Evolutionary conservation across 192 early-diverging fungal genomes (phyloP).

Genomic region (Coemansia sp.): DNA sequence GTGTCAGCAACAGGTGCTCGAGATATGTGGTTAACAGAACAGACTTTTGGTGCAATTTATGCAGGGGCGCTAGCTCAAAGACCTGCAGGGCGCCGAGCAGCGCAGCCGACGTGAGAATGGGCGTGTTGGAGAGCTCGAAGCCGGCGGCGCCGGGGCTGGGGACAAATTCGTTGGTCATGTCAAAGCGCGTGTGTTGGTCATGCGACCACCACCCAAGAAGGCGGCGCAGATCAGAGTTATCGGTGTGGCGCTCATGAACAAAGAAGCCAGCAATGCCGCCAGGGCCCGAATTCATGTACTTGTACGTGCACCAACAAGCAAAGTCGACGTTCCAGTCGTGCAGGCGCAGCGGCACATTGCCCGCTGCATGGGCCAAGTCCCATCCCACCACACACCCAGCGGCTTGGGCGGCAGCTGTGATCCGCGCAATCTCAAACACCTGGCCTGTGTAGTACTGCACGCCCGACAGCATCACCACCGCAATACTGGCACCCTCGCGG

Average conservation of each 20-base stretch:
- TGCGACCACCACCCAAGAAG: constrained; percentile 95
- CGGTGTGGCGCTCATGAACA: constrained; percentile 81
- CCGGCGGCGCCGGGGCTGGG: constrained; percentile 79
- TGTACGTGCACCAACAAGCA: constrained; percentile 99
- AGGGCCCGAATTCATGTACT: constrained; percentile 97
- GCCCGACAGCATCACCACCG: constrained; percentile 85
- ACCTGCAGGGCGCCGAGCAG: constrained; percentile 79
- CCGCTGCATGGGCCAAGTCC: constrained; percentile 94
- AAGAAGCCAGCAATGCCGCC: constrained; percentile 92
- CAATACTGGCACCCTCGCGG: constrained; percentile 71
- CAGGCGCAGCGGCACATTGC: constrained; percentile 84
- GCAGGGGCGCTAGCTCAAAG: constrained; percentile 72
- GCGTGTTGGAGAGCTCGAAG: constrained; percentile 89
- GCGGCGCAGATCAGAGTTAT: constrained; percentile 58
- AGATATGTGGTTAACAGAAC: constrained; percentile 81
- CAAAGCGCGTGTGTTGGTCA: constrained; percentile 77
- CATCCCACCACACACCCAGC: constrained; percentile 88
- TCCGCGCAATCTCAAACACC: constrained; percentile 80
- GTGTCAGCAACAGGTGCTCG: constrained; percentile 65
- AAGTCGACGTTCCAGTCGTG: constrained; percentile 98
- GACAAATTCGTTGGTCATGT: constrained; percentile 82
- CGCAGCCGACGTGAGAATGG: constrained; percentile 68
- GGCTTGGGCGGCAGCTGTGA: constrained; percentile 77
- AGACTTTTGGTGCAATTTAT: constrained; percentile 72
- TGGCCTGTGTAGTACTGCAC: constrained; percentile 96